A percentile compares a stretch with the other conserved stretches of the same genome.
These are phyloP conservation scores for Neohortaea acidophila DNA, from an alignment of 495 filamentous ascomycete species.

Conservation along the genomic window DNA sequence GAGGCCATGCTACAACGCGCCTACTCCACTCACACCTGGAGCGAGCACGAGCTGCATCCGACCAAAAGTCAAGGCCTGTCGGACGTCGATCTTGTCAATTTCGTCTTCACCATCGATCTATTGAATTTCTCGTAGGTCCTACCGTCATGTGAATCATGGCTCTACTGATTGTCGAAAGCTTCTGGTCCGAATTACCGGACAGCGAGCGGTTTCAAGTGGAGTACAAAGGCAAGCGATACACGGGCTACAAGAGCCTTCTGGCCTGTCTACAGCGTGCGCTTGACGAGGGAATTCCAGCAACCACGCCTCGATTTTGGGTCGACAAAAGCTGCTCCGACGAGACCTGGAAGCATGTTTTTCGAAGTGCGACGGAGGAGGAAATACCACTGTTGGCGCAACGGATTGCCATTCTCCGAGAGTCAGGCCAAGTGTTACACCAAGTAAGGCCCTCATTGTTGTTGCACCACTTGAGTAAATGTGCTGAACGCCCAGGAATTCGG, in stretches of 20 bases:
- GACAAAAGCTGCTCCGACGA: conserved; percentile 60
- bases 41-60: conserved; percentile 80
- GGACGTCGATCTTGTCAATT: conserved; percentile 62
- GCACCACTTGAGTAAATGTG: no score
- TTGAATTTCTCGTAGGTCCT: conserved; percentile 56
- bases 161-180: conserved; percentile 27
- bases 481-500: no score
- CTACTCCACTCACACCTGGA: conserved; percentile 77
- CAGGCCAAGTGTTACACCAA: conserved; percentile 67
- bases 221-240: conserved; percentile 69
- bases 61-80: conserved; percentile 36
- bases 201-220: conserved; percentile 60
- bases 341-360: conserved; percentile 59
- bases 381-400: conserved; percentile 75
- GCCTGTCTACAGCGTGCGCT: conserved; percentile 72
- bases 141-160: background rate
- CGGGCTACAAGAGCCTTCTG: conserved; percentile 90
- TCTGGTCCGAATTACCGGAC: conserved; percentile 61
- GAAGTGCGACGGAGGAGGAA: conserved; percentile 70
- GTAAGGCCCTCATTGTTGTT: conserved; percentile 34
- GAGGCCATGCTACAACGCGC: conserved; percentile 63
- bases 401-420: conserved; percentile 66
- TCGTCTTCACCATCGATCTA: conserved; percentile 93
- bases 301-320: conserved; percentile 73
- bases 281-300: conserved; percentile 90